Evolutionary conservation across 305 asterid species (phyloP), one percentile per base, ranked within the genome.

Genomic region (Rubia tinctorum): DNA sequence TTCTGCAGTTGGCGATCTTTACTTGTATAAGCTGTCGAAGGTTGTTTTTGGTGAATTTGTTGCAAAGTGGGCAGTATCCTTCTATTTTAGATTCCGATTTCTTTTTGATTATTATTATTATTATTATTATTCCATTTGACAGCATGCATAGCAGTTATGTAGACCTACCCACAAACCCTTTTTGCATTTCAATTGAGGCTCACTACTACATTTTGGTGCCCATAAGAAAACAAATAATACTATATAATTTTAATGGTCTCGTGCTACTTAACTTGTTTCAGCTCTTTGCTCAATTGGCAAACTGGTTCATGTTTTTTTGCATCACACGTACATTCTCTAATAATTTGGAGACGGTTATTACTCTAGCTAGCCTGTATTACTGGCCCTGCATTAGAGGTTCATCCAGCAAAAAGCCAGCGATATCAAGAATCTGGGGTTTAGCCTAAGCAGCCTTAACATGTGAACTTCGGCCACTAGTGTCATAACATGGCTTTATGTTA

Each of bases 241-340:
- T 18, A 47, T 43, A 47, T 47, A 47, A 47, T 47, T 13, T 47
- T 5, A 2, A 53, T 76, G 78, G 64, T 13, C 18, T 37, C 80
- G 78, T 61, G 68, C 76, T 84, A 79, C 98, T 95, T 92, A 84
- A 89, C 90, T 77, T 69, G 75, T 72, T 20, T 49, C 84, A 95
- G 99, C 94, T 95, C 76, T 89, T 95, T 84, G 82, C 91, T 30
- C 90, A 88, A 84, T 76, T 95, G 75, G 80, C 85, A 71, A 95
- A 95, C 90, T 95, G 99, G 98, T 95, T 95, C 86, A 87, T n/a
- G n/a, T 89, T 92, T 80, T 95, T 87, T 90, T 95, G 96, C 85
- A 87, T 95, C 74, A 85, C 97, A n/a, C 97, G 96, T 58, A 90
- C 98, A 42, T 79, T 90, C 17, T 92, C 98, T 39, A 95, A 95